These are phyloP conservation scores for Xylariaceae sp. DNA, from an alignment of 2,329 filamentous ascomycete genomes.

Conservation along the genomic window DNA sequence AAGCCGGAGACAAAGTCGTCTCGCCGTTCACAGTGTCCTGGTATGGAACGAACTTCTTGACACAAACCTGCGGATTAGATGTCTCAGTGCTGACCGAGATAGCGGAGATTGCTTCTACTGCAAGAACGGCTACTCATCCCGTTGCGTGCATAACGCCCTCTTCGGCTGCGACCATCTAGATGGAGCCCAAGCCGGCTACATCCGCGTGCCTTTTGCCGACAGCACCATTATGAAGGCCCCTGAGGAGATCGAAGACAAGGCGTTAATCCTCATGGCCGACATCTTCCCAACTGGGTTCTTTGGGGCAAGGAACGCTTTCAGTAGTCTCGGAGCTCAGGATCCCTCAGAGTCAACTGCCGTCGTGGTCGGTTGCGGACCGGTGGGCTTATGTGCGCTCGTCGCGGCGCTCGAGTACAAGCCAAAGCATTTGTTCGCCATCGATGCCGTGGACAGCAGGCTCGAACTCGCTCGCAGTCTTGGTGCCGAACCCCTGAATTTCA, in stretches of 20 bases:
- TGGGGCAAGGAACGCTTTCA: slow-evolving; percentile 74
- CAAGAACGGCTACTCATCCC: slow-evolving; percentile 68
- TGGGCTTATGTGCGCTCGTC: slow-evolving; percentile 79
- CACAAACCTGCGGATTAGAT: background rate
- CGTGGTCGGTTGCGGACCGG: slow-evolving; percentile 78
- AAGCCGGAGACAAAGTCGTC: slow-evolving; percentile 74
- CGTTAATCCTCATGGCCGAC: slow-evolving; percentile 83
- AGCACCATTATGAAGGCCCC: slow-evolving; percentile 72
- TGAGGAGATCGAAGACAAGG: slow-evolving; percentile 65
- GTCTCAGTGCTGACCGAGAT: slow-evolving; percentile 4
- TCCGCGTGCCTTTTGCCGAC: slow-evolving; percentile 77
- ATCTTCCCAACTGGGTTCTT: slow-evolving; percentile 89
- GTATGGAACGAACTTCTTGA: slow-evolving; percentile 38
- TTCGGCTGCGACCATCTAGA: slow-evolving; percentile 69
- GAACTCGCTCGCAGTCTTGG: slow-evolving; percentile 69
- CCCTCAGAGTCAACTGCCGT: slow-evolving; percentile 68
- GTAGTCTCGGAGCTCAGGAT: slow-evolving; percentile 53
- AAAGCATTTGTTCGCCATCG: slow-evolving; percentile 72
- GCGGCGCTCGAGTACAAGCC: slow-evolving; percentile 73
- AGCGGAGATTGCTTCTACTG: slow-evolving; percentile 82
- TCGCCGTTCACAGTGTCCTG: slow-evolving; percentile 80
- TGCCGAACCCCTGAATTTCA: slow-evolving; percentile 79
- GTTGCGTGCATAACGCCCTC: slow-evolving; percentile 66
- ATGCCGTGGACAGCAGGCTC: slow-evolving; percentile 71
- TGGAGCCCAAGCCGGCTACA: slow-evolving; percentile 78